Evolutionary conservation across 257 asterid species (phyloP), one percentile per base, ranked within the genome.

Genomic region (Apocynum venetum): DNA sequence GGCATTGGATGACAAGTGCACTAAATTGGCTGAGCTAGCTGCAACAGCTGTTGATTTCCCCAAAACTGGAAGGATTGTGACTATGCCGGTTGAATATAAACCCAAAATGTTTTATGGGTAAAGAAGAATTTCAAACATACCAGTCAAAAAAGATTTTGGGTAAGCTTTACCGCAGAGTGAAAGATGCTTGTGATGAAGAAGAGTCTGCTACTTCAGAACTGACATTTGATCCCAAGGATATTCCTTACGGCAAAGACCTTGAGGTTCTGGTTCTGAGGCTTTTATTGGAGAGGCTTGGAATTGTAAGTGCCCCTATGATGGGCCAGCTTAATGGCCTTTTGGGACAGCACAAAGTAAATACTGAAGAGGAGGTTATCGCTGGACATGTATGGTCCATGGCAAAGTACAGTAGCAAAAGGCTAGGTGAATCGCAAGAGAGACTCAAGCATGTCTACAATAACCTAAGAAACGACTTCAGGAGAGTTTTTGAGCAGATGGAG

Each of bases 301-400:
- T 44, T 31, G 71, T 11, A 91, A 95, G 76, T 89, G 91, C 68
- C 84, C 91, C 12, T 95, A 95, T 49, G 99, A 93, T 25, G 89
- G 85, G 35, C 98, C 98, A 91, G 83, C 81, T 95, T 76, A 51
- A 77, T 25, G 91, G 93, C 14, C 97, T 93, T 55, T 81, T 95
- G 75, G 97, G 93, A n/a, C 98, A 91, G 69, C 91, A 91, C 80
- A 88, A 85, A 65, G 97, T 96, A 61, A 84, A 83, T 40, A 52
- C 88, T n/a, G 99, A 93, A 81, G 95, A 92, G 49, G 99, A 96
- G 82, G 84, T 93, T 53, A 97, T 91, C 38, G 87, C 97, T 1
- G 98, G 97, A 51, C 97, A 96, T 65, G 89, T 93, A 73, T 91
- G 97, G 98, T 93, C 99, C 59, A 91, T 93, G 97, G 91, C 97